Evolutionary conservation across 352 stramenopile species (phyloP).

Genomic region (Phytophthora quininea): DNA sequence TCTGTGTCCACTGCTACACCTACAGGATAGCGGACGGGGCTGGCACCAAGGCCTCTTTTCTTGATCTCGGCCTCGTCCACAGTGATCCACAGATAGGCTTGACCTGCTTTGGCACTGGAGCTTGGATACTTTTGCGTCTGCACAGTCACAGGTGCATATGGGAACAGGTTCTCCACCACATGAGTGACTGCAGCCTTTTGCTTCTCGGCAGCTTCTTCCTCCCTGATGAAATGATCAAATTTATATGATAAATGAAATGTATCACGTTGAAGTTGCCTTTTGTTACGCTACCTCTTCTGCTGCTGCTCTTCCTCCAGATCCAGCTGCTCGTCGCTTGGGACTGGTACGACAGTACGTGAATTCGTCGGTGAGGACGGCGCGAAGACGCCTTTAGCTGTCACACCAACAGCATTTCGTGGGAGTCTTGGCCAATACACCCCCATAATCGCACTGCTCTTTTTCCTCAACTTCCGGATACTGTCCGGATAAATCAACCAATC

Average conservation of each 20-base stretch:
- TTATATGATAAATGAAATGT: neutral
- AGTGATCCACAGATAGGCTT: constrained; percentile 80
- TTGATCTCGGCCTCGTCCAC: constrained; percentile 75
- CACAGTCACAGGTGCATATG: constrained; percentile 77
- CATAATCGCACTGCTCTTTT: constrained; percentile 33
- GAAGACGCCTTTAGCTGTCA: constrained; percentile 25
- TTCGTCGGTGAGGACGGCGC: constrained; percentile 23
- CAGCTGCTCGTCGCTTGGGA: constrained; percentile 46
- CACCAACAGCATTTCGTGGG: neutral
- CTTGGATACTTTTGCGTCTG: constrained; percentile 75
- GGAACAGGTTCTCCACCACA: constrained; percentile 80
- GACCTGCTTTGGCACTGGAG: constrained; percentile 56
- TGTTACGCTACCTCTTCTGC: constrained; percentile 42
- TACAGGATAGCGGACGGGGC: constrained; percentile 66
- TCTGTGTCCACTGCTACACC: constrained; percentile 69
- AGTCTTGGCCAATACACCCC: constrained; percentile 49
- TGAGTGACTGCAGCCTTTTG: constrained; percentile 65
- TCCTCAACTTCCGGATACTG: neutral
- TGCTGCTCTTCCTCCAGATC: constrained; percentile 66
- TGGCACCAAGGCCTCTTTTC: constrained; percentile 41
- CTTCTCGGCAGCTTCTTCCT: constrained; percentile 49
- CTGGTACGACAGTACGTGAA: constrained; percentile 23
- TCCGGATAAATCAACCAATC: neutral
- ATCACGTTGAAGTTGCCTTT: neutral
- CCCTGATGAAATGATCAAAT: constrained; percentile 28